These are phyloP conservation scores for Aspergillus pseudoviridinutans DNA, from an alignment of 2,329 filamentous ascomycete genomes.

Conservation along the genomic window DNA sequence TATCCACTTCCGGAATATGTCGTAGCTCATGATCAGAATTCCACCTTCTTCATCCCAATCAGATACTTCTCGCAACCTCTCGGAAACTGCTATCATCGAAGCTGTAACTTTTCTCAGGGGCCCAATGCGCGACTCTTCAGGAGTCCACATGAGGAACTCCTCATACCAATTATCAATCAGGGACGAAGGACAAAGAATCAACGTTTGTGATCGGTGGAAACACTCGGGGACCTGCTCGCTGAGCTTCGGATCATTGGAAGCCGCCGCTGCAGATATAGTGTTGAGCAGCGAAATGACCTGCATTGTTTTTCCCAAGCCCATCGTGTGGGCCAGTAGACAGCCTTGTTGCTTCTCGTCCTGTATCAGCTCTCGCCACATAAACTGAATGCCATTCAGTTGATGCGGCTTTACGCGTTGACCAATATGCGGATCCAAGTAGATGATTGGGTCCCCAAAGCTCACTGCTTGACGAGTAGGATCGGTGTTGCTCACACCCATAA, in stretches of 20 bases:
- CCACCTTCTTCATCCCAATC: conserved; percentile 65
- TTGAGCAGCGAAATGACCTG: conserved; percentile 81
- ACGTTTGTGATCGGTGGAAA: conserved; percentile 59
- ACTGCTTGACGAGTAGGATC: conserved; percentile 48
- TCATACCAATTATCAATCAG: conserved; percentile 80
- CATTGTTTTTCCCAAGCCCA: conserved; percentile 92
- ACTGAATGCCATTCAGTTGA: conserved; percentile 76
- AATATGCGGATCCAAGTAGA: conserved; percentile 60
- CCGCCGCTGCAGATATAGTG: conserved; percentile 64
- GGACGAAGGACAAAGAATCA: conserved; percentile 72
- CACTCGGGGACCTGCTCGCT: conserved; percentile 63
- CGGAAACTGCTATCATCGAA: conserved; percentile 15
- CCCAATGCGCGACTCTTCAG: conserved; percentile 51
- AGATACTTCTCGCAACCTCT: conserved; percentile 47
- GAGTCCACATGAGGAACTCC: conserved; percentile 69
- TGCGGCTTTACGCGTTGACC: conserved; percentile 68
- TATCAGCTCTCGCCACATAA: conserved; percentile 83
- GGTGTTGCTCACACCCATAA: conserved; percentile 28
- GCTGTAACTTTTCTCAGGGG: conserved; percentile 54
- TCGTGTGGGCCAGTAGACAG: conserved; percentile 80
- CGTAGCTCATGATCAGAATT: conserved; percentile 72
- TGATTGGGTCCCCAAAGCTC: conserved; percentile 39
- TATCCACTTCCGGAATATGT: conserved; percentile 56
- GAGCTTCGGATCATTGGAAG: conserved; percentile 56
- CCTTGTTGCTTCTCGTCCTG: conserved; percentile 62